phyloP scores from a whole-genome alignment of 495 filamentous ascomycete genomes.

The Hyaloscypha finlandica region DNA sequence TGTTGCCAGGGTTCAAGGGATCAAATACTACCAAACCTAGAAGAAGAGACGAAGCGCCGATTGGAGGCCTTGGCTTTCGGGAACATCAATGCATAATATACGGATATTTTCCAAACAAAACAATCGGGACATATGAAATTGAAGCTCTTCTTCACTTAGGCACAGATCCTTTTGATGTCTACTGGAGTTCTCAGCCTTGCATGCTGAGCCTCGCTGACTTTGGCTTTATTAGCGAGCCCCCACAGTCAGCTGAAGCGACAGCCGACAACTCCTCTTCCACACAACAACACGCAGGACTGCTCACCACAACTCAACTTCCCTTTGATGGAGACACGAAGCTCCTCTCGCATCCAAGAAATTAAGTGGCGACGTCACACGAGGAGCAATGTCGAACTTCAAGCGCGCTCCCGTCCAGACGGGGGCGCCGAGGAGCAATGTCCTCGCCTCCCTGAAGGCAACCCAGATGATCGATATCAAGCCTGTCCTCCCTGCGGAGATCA shows the following conservation, averaged over 20 bases:
- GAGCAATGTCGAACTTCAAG: slow-evolving; percentile 64
- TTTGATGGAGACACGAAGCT: background rate
- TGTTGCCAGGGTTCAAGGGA: background rate
- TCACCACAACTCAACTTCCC: background rate
- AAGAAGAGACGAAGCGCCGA: background rate
- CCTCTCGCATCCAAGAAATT: background rate
- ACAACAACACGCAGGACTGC: background rate
- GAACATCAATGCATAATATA: background rate
- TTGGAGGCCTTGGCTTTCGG: background rate
- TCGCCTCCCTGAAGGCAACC: slow-evolving; percentile 73
- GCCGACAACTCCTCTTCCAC: background rate
- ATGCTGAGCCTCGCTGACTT: too few relatives aligned
- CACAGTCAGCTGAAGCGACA: background rate
- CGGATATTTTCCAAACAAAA: background rate
- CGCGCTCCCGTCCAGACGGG: slow-evolving; percentile 51
- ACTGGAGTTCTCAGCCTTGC: too few relatives aligned
- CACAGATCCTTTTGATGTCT: too few relatives aligned
- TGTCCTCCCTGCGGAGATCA: slow-evolving; percentile 87
- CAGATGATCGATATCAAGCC: slow-evolving; percentile 75
- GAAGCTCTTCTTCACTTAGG: too few relatives aligned
- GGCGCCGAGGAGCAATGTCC: slow-evolving; percentile 52
- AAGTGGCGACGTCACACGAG: background rate
- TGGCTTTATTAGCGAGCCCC: background rate
- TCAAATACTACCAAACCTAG: background rate
- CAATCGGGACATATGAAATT: background rate